Base-by-base conservation (phyloP, 352 stramenopile species). In the Phytophthora fragariaefolia region DNA sequence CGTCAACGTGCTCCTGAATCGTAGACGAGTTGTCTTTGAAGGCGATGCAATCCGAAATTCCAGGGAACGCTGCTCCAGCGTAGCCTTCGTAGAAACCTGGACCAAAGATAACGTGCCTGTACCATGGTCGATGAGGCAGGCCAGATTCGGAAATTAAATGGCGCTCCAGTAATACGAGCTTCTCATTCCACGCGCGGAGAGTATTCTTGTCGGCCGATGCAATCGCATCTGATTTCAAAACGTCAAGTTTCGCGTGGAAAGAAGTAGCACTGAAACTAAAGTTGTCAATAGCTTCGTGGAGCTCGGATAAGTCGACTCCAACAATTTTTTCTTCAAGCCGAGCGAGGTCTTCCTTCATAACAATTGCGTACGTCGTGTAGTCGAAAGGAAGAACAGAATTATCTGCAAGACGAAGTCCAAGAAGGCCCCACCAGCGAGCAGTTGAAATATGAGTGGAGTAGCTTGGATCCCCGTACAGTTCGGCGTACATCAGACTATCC, bases 401-500 rank as follows among this genome's bases (percentile, higher is more conserved):
- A 48, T 79, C 58, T 0, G 85, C 81, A 2, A 94, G 62, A 8
- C 78, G 73, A 12, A 93, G 61, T 0, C 59, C 72, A 4, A 92
- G 23, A 17, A 91, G 48, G 2, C 79, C 82, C 76, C 85, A 90
- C 60, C 89, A 83, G 1, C 59, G 64, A 12, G 80, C 63, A 12
- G 66, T 71, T 34, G 77, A 69, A 4, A 58, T 47, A 53, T 92
- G 79, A n/a, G 80, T 80, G 3, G 52, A 66, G 51, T 82, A 93
- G 6, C 63, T 55, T 10, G 79, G 80, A 36, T 92, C 80, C 13
- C 62, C 84, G 36, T 78, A 74, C 36, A 51, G 72, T 18, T 92
- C 80, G 20, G 83, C 61, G 60, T 80, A 96, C 53, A 60, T 67
- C 54, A 94, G 74, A 27, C 74, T 92, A 73, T 97, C 89, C 76